Base-by-base conservation (phyloP, 2,329 filamentous ascomycete genomes). In the Mollisia scopiformis region DNA sequence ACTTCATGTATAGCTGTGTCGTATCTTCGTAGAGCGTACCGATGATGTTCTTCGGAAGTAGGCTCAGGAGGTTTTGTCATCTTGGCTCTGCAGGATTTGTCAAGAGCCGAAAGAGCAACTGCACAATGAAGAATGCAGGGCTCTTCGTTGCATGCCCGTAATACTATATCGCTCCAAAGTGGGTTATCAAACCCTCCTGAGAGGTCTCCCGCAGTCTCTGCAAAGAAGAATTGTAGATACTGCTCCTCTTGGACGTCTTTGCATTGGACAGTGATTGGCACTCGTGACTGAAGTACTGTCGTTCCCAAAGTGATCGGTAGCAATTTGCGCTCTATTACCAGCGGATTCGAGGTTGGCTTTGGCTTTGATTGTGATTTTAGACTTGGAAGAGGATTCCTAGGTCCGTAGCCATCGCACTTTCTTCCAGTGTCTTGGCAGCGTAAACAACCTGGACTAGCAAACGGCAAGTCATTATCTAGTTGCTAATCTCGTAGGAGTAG, bases 391-490 rank as follows among this genome's bases (percentile, higher is more conserved):
- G n/a, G 39, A 16, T 55, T 52, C 21, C 14, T 21, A 21, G 28
- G 49, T 8, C 35, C 84, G 66, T 89, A 89, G 61, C 87, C 87
- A 43, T 80, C 77, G 73, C 88, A 90, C 16, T 68, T 69, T 66
- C 83, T 85, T 65, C 82, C 85, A 61, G 85, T 85, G 52, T 82
- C 82, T 37, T 82, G 75, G 68, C 87, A 89, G 71, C 87, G 82
- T 19, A 80, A 77, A 72, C 87, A 88, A n/a, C 79, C 75, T 3
- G 87, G 87, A 53, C n/a, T n/a, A n/a, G n/a, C n/a, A n/a, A n/a
- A n/a, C n/a, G n/a, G n/a, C n/a, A n/a, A n/a, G n/a, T n/a, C n/a
- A n/a, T n/a, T n/a, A n/a, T n/a, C n/a, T n/a, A n/a, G n/a, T n/a
- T n/a, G n/a, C n/a, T n/a, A n/a, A n/a, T n/a, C n/a, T n/a, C n/a